A percentile compares a stretch with the other conserved stretches of the same genome.
Conservation (phyloP, 2,329 filamentous ascomycete genomes). For the Scedosporium apiospermum region DNA sequence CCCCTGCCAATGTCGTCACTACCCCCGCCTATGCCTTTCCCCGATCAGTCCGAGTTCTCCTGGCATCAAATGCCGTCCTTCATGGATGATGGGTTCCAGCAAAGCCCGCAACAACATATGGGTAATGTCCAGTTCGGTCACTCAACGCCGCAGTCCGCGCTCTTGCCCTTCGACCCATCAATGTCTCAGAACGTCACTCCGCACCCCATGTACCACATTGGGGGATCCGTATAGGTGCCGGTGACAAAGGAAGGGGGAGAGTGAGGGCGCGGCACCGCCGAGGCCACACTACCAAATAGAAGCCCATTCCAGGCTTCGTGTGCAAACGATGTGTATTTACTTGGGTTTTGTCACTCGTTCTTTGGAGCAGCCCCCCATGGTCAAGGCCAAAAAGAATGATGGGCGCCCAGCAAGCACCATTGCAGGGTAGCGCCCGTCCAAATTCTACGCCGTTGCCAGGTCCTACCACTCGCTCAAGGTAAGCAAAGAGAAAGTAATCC, state of each 20-base stretch:
- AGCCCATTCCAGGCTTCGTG: too few relatives aligned
- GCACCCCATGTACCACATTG: background rate
- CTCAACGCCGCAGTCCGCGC: background rate
- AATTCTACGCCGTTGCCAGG: background rate
- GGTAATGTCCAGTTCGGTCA: background rate
- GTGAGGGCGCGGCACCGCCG: background rate
- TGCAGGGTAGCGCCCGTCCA: background rate
- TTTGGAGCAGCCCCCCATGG: too few relatives aligned
- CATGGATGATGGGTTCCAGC: background rate
- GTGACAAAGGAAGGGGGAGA: background rate
- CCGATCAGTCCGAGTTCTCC: background rate
- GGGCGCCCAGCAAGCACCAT: too few relatives aligned
- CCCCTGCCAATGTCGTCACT: background rate
- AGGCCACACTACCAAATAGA: too few relatives aligned
- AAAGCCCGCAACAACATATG: constrained; percentile 1
- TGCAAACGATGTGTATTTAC: too few relatives aligned
- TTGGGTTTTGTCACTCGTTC: too few relatives aligned
- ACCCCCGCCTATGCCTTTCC: constrained; percentile 1
- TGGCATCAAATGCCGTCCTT: constrained; percentile 3
- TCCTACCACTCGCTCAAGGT: background rate
- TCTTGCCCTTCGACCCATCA: background rate
- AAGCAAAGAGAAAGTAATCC: background rate
- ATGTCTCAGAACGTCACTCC: background rate
- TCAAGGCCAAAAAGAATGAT: background rate
- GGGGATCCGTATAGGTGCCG: background rate